Evolutionary conservation across 495 filamentous ascomycete genomes (phyloP), one percentile per base, ranked within the genome.

Genomic region (Penicillium daleae): DNA sequence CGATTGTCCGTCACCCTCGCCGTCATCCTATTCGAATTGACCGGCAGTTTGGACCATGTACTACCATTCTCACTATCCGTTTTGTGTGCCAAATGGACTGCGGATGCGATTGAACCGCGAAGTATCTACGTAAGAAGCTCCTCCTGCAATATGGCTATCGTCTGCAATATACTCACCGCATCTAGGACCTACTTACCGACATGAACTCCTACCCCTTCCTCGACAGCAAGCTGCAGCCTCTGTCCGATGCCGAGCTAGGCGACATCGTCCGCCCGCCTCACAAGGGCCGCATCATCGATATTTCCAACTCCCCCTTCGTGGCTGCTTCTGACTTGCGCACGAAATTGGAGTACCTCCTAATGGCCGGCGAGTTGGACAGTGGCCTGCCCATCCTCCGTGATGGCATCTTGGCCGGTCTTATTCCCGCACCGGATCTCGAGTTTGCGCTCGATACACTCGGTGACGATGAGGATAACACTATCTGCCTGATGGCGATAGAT

Each of bases 191-290:
- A 17, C 82, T 99, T 29, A 97, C 93, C 0, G 92, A 96, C 66
- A 92, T 99, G 88, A 98, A 99, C 74, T 90, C 92, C 10, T 99
- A 98, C 65, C 95, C 95, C 1, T 96, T 93, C 77, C 85, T 99
- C 29, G 92, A 96, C 77, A 96, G 92, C 77, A 99, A 98, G 69
- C 84, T 92, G 55, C 92, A 94, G 52, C 91, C 93, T 5, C 79
- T 94, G 27, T 95, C 96, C 74, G 96, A 93, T 8, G 86, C 88
- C 5, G 87, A 91, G 42, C 83, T 99, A 4, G 89, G 87, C 17
- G 94, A 97, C 57, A 96, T 99, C 48, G 90, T 92, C 6, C 87
- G 90, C 3, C 86, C 87, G 9, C 76, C 89, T 5, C 89, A 91
- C 13, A 80, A 82, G 46, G 86, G 91, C 66, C 85, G 93, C 37